Evolutionary conservation across 2,329 filamentous ascomycete species (phyloP).

Genomic region (Keithomyces neogunnii): DNA sequence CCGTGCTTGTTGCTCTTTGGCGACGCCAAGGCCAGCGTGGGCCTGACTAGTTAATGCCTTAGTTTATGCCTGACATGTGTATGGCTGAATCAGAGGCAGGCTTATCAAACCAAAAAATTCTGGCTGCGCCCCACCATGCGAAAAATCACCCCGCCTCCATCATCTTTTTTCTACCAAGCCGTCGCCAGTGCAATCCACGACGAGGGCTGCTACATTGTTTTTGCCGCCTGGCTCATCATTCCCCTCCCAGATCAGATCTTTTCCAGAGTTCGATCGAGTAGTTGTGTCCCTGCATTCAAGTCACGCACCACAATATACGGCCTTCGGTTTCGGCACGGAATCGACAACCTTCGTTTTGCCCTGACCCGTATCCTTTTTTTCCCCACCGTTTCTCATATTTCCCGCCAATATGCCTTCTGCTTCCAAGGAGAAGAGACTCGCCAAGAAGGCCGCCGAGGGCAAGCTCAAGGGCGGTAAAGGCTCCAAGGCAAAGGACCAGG

Average conservation of each 20-base stretch:
- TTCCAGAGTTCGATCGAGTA: slow-evolving; percentile 4
- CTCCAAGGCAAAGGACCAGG: slow-evolving; percentile 64
- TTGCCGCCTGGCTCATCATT: slow-evolving; percentile 13
- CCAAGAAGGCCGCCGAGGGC: slow-evolving; percentile 63
- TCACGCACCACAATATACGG: not conserved
- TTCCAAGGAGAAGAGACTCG: slow-evolving; percentile 64
- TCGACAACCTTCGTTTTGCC: not conserved
- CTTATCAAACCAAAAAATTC: slow-evolving; percentile 25
- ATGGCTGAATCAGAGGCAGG: not conserved
- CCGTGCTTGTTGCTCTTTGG: not conserved
- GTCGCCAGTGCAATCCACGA: slow-evolving; percentile 1
- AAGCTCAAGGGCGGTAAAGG: slow-evolving; percentile 70
- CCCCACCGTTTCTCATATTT: slow-evolving; percentile 6
- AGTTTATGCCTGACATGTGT: slow-evolving; percentile 25
- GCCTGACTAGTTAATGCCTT: slow-evolving; percentile 20
- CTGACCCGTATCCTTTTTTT: not conserved
- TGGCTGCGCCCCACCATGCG: slow-evolving; percentile 28
- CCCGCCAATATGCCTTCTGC: slow-evolving; percentile 53
- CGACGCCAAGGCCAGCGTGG: slow-evolving; percentile 1
- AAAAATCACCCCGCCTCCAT: slow-evolving; percentile 32
- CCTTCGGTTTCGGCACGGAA: not conserved
- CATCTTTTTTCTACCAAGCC: slow-evolving; percentile 6
- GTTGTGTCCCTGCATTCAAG: not conserved
- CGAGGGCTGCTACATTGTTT: slow-evolving; percentile 6
- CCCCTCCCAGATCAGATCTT: slow-evolving; percentile 9